A percentile compares a stretch with the other conserved stretches of the same genome.
Evolutionary conservation across 768 basidiomycete genomes (phyloP).

Genomic region (Kwoniella heveanensis): DNA sequence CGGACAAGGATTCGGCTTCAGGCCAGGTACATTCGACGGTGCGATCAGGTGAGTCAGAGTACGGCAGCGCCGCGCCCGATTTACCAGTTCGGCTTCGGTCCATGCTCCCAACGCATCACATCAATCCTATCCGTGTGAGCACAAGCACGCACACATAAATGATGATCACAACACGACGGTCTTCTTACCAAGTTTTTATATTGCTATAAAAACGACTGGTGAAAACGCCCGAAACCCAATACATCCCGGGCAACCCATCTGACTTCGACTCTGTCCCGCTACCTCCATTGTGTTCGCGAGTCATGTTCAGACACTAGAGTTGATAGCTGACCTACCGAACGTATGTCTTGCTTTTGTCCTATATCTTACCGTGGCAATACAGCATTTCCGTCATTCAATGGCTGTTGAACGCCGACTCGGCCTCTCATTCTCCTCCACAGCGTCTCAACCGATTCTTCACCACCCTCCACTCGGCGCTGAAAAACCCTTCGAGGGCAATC

Average conservation of each 20-base stretch:
- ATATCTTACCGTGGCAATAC: no score
- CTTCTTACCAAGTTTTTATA: conserved; percentile 4
- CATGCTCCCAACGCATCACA: no score
- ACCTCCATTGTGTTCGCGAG: background rate
- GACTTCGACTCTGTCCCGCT: conserved; percentile 2
- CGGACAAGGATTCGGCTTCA: conserved; percentile 95
- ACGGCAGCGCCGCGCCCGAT: no score
- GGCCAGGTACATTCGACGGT: conserved; percentile 95
- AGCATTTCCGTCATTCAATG: conserved; percentile 99
- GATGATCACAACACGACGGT: conserved; percentile 17
- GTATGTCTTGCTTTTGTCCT: no score
- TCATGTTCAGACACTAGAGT: no score
- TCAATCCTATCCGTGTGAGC: background rate
- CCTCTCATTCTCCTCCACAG: conserved; percentile 61
- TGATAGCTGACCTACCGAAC: no score
- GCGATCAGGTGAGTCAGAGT: conserved; percentile 75
- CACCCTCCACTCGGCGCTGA: conserved; percentile 61
- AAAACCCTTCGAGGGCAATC: conserved; percentile 75
- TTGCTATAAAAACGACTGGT: background rate
- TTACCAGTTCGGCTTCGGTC: no score
- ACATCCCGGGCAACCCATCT: conserved; percentile 1
- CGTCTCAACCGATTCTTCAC: conserved; percentile 78
- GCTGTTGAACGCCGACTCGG: conserved; percentile 94
- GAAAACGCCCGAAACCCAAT: conserved; percentile 18
- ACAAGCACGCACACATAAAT: no score